Base-by-base conservation (phyloP, 768 basidiomycete genomes). In the Leccinum obscurum region DNA sequence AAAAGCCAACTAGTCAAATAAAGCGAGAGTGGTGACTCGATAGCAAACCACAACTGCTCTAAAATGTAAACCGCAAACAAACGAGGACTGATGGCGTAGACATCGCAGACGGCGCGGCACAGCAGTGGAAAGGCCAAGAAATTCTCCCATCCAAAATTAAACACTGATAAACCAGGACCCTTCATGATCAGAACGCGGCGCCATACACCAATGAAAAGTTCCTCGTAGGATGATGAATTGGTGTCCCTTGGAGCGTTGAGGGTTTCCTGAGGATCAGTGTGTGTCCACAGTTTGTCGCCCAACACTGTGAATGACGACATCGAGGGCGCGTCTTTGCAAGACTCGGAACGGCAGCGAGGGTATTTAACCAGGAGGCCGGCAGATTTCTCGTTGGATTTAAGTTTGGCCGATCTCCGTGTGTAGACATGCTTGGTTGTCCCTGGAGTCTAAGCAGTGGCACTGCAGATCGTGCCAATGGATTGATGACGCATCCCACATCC, bases 121-220 rank as follows among this genome's bases (percentile, higher is more conserved):
- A 72, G 41, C 3, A 67, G 39, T 0, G 53, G 51, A 10, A 63
- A 7, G 9, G 26, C 30, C 0, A 57, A 41, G 26, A 67, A 2
- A 26, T 46, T 17, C 14, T 58, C 41, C 61, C 58, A 68, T 17
- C 54, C 49, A 34, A 68, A 35, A 26, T 55, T 54, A 37, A 64
- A 54, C 3, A 60, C 22, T 14, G 35, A 46, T n/a, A 60, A 57
- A 13, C 14, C n/a, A 11, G 54, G 41, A 20, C 67, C 61, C 9
- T 66, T 63, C 20, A 54, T 20, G 15, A 71, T 37, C 8, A 68
- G 56, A 35, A 72, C 26, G 17, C 69, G 71, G 17, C 69, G 71
- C 70, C 70, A 71, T 32, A 71, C 55, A 11, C 70, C 70, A 32
- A 71, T 58, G 6, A 9, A 50, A 32, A 62, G 51, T 41, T 71